Conservation (phyloP, 2,329 filamentous ascomycete species). For the Colletotrichum musae region DNA sequence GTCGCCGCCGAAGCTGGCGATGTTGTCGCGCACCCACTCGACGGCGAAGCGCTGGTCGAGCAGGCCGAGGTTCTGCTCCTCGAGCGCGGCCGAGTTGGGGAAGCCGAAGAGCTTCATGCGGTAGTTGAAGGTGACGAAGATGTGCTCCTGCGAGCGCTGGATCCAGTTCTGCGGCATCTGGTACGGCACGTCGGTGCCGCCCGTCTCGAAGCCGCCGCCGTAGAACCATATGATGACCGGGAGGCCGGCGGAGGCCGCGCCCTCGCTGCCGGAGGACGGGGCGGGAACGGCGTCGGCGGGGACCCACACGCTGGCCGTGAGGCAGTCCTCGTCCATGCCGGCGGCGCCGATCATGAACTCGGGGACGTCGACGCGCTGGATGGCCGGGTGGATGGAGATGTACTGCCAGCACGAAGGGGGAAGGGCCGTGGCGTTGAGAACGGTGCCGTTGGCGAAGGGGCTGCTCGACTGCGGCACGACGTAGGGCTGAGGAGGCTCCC, state of each 20-base stretch:
- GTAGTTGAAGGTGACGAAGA: slow-evolving; percentile 51
- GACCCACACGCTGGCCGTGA: slow-evolving; percentile 68
- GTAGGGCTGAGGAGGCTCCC: slow-evolving; percentile 51
- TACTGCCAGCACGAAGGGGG: slow-evolving; percentile 39
- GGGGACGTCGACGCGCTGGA: slow-evolving; percentile 35
- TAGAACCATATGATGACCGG: slow-evolving; percentile 44
- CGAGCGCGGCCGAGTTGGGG: slow-evolving; percentile 48
- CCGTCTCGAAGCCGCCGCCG: slow-evolving; percentile 48
- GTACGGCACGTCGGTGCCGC: slow-evolving; percentile 47
- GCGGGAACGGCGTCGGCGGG: slow-evolving; percentile 26
- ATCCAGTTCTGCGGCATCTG: slow-evolving; percentile 48
- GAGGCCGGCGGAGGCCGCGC: slow-evolving; percentile 12
- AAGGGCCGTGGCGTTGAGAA: slow-evolving; percentile 29
- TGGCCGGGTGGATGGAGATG: slow-evolving; percentile 37
- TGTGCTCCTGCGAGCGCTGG: slow-evolving; percentile 46
- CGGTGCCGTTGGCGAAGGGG: slow-evolving; percentile 30
- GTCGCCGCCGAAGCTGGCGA: slow-evolving; percentile 66
- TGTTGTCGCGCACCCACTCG: slow-evolving; percentile 66
- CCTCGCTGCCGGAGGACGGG: slow-evolving; percentile 1
- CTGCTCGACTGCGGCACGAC: slow-evolving; percentile 15
- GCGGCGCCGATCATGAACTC: slow-evolving; percentile 40
- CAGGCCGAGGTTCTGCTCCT: slow-evolving; percentile 62
- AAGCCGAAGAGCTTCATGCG: slow-evolving; percentile 50
- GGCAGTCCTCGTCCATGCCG: slow-evolving; percentile 69
- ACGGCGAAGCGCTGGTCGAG: slow-evolving; percentile 67